Evolutionary conservation across 1,284 basidiomycete genomes (phyloP), one percentile per base, ranked within the genome.

Genomic region (Cutaneotrichosporon mucoides): DNA sequence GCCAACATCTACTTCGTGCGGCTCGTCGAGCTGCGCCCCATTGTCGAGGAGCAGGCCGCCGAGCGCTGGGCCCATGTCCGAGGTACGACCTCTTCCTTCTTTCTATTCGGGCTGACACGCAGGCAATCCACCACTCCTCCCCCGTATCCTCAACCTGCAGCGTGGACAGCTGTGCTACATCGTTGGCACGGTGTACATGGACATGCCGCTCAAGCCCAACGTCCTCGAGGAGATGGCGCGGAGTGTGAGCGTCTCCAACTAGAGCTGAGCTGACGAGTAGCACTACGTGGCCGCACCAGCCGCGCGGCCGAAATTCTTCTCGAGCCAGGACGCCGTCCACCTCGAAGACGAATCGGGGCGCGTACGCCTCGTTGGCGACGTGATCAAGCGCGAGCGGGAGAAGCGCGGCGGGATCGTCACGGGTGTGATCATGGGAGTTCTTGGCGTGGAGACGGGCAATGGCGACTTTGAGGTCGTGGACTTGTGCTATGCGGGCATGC

Each of bases 141-240:
- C 88, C 13, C 84, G 93, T 40, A 90, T 98, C 6, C 84, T 99
- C 4, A 94, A 99, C 59, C 86, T 99, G 4, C 81, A 86, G 53
- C 89, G 90, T 68, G 88, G 88, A 0, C 82, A 89, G 66, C 79
- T 95, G 54, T 96, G 91, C 77, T 97, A 89, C 76, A 85, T 99
- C 62, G 82, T 96, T 59, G 95, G 95, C 2, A 99, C 95, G 0
- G 86, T 98, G 2, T 99, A 98, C 77, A 88, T 96, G 84, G 90
- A 96, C 63, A 98, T 99, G 96, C 90, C 90, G 4, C 82, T 97
- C 58, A 99, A 99, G 75, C 95, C 95, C 0, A 97, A 98, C 69
- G 90, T 99, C 11, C 83, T 99, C 57, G 89, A 94, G 70, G 96
- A 99, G 67, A 84, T 99, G 66, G 92, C 88, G 11, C 83, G 90